These are phyloP conservation scores for Phytophthora ohioensis DNA, from an alignment of 352 stramenopile genomes.

Conservation along the genomic window DNA sequence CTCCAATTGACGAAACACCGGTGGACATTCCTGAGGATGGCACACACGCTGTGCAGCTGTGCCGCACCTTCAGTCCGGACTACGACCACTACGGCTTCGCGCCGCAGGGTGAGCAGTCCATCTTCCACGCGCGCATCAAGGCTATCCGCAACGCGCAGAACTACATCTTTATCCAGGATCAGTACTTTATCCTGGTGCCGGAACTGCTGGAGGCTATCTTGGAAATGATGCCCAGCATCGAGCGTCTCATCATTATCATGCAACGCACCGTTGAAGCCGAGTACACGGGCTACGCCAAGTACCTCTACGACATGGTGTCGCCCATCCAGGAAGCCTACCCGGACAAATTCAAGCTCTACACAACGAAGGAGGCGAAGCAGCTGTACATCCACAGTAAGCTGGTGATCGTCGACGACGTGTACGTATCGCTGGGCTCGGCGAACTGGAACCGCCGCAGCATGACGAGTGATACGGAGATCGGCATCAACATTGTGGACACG, in stretches of 20 bases:
- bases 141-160: conserved; percentile 64
- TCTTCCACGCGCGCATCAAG: conserved; percentile 62
- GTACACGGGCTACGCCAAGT: conserved; percentile 67
- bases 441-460: conserved; percentile 94
- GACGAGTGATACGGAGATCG: conserved; percentile 72
- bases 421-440: conserved; percentile 83
- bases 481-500: conserved; percentile 57
- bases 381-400: conserved; percentile 87
- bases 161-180: conserved; percentile 73
- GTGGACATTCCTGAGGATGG: conserved; percentile 16
- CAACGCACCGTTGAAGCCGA: conserved; percentile 43
- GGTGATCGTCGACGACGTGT: conserved; percentile 86
- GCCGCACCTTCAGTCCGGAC: conserved; percentile 66
- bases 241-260: conserved; percentile 65
- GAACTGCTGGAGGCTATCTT: conserved; percentile 59
- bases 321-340: conserved; percentile 58
- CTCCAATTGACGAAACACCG: conserved; percentile 19
- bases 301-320: conserved; percentile 65
- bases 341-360: conserved; percentile 65
- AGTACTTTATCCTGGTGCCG: conserved; percentile 75
- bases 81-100: conserved; percentile 59
- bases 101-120: conserved; percentile 59
- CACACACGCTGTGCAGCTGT: conserved; percentile 50
- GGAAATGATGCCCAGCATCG: conserved; percentile 49
- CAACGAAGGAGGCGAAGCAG: conserved; percentile 48